phyloP scores from a whole-genome alignment of 2,329 filamentous ascomycete species.

The Aspergillus sp. region DNA sequence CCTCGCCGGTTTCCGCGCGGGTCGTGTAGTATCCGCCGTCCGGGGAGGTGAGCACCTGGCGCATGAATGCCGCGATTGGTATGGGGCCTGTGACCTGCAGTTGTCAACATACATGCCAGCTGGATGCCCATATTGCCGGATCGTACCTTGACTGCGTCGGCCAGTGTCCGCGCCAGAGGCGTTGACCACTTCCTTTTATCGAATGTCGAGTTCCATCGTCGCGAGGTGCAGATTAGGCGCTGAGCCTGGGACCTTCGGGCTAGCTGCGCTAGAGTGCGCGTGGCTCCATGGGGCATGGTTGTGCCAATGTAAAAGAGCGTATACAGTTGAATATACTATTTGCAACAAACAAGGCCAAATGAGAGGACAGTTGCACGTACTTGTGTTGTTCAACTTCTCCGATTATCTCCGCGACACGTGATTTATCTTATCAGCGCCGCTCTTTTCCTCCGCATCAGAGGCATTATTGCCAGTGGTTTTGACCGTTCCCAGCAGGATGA shows the following conservation, averaged over 20 bases:
- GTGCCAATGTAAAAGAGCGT: too few species aligned
- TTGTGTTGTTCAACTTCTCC: too few species aligned
- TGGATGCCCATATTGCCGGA: too few species aligned
- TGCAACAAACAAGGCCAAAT: too few species aligned
- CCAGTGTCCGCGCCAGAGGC: constrained; percentile 76
- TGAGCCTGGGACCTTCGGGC: constrained; percentile 13
- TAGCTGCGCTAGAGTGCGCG: constrained; percentile 19
- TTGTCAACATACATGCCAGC: constrained; percentile 3
- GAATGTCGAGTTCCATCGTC: constrained; percentile 27
- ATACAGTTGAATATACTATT: too few species aligned
- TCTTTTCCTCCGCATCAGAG: too few species aligned
- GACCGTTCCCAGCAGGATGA: too few species aligned
- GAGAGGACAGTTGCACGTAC: too few species aligned
- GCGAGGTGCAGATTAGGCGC: constrained; percentile 8
- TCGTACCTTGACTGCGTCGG: constrained; percentile 72
- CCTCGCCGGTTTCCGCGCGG: constrained; percentile 58
- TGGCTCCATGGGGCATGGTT: constrained; percentile 21
- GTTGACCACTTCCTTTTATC: constrained; percentile 70
- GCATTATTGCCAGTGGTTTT: too few species aligned
- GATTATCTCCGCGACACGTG: too few species aligned
- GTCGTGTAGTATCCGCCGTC: constrained; percentile 89
- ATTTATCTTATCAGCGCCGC: too few species aligned
- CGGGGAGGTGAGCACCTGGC: constrained; percentile 90
- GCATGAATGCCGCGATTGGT: constrained; percentile 91
- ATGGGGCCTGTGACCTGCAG: constrained; percentile 69